Evolutionary conservation across 2,329 filamentous ascomycete genomes (phyloP).

Genomic region (Clarireedia hainanense): DNA sequence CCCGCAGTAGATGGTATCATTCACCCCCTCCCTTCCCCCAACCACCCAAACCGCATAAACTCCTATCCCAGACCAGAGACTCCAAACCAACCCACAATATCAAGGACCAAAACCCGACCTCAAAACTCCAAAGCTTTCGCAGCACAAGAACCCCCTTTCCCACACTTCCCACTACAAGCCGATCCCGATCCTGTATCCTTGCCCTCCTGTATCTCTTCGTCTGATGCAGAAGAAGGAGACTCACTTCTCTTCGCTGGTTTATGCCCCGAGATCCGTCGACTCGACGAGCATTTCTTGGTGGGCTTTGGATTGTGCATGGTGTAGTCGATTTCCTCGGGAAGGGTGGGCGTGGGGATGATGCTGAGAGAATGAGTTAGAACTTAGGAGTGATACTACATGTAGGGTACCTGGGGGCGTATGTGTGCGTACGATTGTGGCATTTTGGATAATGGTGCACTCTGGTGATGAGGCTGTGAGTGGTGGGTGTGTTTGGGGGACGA

Average conservation of each 20-base stretch:
- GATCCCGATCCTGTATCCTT: neutral
- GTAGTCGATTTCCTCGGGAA: neutral
- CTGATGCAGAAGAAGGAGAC: neutral
- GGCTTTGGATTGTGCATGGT: neutral
- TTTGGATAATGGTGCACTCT: neutral
- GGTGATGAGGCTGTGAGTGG: neutral
- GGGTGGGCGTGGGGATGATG: neutral
- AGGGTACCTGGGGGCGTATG: neutral
- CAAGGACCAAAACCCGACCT: neutral
- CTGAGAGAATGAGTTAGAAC: neutral
- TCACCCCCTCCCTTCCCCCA: too few relatives aligned
- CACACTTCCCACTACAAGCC: neutral
- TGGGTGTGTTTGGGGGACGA: neutral
- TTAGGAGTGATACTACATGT: neutral
- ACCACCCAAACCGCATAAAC: too few relatives aligned
- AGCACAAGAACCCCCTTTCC: neutral
- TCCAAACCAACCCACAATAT: too few relatives aligned
- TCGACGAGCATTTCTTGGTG: neutral
- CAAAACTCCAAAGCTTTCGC: neutral
- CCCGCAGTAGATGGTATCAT: too few relatives aligned
- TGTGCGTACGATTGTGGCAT: neutral
- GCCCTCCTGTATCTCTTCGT: neutral
- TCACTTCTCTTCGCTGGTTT: neutral
- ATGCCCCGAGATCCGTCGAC: neutral
- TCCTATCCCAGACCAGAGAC: too few relatives aligned